These are phyloP conservation scores for Penicillium sp. DNA, from an alignment of 2,329 filamentous ascomycete genomes.

Conservation along the genomic window DNA sequence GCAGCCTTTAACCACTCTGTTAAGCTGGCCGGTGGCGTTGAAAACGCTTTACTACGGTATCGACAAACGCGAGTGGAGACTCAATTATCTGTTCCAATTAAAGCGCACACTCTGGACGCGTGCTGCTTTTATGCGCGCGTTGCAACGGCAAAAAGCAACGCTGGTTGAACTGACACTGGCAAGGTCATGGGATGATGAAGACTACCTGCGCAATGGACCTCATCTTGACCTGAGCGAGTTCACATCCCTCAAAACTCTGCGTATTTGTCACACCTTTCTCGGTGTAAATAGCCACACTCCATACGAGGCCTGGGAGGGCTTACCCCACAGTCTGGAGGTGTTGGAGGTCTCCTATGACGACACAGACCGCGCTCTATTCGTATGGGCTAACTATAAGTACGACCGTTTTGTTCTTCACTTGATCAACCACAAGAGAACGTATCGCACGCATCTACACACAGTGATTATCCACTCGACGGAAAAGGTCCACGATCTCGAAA, in stretches of 20 bases:
- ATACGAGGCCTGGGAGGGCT: not conserved
- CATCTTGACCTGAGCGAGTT: conserved; percentile 10
- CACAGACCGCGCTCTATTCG: not conserved
- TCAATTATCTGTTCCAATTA: conserved; percentile 1
- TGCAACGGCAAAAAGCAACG: conserved; percentile 5
- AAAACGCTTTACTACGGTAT: conserved; percentile 14
- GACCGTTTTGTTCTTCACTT: conserved; percentile 1
- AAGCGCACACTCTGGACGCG: conserved; percentile 1
- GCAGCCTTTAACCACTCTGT: conserved; percentile 9
- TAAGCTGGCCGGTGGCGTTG: conserved; percentile 15
- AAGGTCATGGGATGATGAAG: not conserved
- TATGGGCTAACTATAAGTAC: not conserved
- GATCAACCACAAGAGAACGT: conserved; percentile 5
- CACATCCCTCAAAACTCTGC: conserved; percentile 1
- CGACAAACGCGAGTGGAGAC: conserved; percentile 9
- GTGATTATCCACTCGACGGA: conserved; percentile 4
- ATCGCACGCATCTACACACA: conserved; percentile 1
- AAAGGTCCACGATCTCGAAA: not conserved
- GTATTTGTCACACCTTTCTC: conserved; percentile 11
- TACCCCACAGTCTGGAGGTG: conserved; percentile 7
- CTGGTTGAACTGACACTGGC: conserved; percentile 9
- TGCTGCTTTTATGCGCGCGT: conserved; percentile 11
- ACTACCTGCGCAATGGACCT: not conserved
- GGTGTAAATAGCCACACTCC: not conserved
- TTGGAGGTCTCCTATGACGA: conserved; percentile 13